Evolutionary conservation across 2,329 filamentous ascomycete genomes (phyloP), one percentile per base, ranked within the genome.

Genomic region (Cadophora malorum): DNA sequence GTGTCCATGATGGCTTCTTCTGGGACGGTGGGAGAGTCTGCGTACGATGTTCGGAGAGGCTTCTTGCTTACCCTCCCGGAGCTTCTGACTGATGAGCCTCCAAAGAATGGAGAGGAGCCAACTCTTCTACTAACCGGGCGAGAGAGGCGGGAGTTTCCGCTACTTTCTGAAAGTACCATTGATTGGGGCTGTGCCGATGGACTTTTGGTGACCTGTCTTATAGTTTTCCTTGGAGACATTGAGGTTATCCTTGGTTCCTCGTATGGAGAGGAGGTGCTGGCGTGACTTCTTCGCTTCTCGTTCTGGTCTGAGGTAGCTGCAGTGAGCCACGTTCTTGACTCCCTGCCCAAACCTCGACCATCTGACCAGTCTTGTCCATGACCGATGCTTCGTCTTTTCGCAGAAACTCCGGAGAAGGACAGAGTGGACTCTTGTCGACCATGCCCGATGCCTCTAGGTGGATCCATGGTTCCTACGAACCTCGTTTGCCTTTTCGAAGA

Each of bases 71-170:
- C 65, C 47, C 65, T 69, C 19, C 70, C 67, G 28, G 72, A 71
- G 38, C 64, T 65, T 21, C 72, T 58, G 16, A 60, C 62, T 19
- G 68, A 67, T 10, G 71, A 70, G 31, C 74, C 72, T 6, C 70
- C 70, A 45, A 77, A 77, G 67, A 78, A 78, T 7, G 76, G 75
- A 8, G 74, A 74, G 3, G 70, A 70, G 12, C 75, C 75, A 16
- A 70, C 53, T 12, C 76, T 68, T 55, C 76, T 67, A 45, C 70
- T 73, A 0, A 76, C 66, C 25, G 74, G 74, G 5, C 72, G 68
- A 25, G 69, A 72, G 53, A 56, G 66, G 47, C 62, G 58, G 38
- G 59, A 66, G 50, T 61, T 64, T 7, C 25, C 62, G 63, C 67
- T 71, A 31, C 58, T 71, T 28, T 67, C 50, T 33, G 64, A 69